Evolutionary conservation across 2,329 filamentous ascomycete species (phyloP), one percentile per base, ranked within the genome.

Genomic region (Chrysosphaeria jannelii): DNA sequence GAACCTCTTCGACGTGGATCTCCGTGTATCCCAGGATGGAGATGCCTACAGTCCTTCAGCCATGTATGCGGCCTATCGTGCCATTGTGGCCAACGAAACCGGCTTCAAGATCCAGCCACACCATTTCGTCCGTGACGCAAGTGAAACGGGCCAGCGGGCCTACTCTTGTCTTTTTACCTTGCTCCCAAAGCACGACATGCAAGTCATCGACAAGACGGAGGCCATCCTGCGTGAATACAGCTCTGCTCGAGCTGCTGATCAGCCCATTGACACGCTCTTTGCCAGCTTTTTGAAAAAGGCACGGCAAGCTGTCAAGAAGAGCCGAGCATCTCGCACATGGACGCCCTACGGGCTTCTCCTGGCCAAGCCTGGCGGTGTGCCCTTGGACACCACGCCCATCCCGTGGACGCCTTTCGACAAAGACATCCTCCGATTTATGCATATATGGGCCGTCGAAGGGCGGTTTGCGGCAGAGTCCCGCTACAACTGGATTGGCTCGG

Each of bases 21-120:
- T n/a, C 7, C 16, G 16, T n/a, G 7, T 18, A 7, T 7, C 16
- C 7, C 7, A 34, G 43, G 19, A 46, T 43, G 27, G 28, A 31
- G 40, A 38, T 2, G 42, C 39, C 7, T 52, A 53, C 25, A 42
- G 51, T 1, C 31, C 50, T 1, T 35, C 49, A 14, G 51, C 54
- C 6, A 41, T 76, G 5, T 71, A 75, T 34, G 70, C 72, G 4
- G 60, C 78, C 5, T 66, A 76, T 32, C 57, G 57, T 26, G 55
- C 65, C 6, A 38, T 81, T 6, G 39, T 52, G 13, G 47, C 52
- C 19, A 53, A 64, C 28, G 60, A 65, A 6, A 48, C 62, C 25
- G 57, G 50, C 14, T 72, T 78, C 35, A n/a, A n/a, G n/a, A n/a
- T n/a, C n/a, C n/a, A n/a, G n/a, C n/a, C n/a, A n/a, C n/a, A n/a